These are phyloP conservation scores for Elsinoe batatas DNA, from an alignment of 2,329 filamentous ascomycete species.

Conservation along the genomic window DNA sequence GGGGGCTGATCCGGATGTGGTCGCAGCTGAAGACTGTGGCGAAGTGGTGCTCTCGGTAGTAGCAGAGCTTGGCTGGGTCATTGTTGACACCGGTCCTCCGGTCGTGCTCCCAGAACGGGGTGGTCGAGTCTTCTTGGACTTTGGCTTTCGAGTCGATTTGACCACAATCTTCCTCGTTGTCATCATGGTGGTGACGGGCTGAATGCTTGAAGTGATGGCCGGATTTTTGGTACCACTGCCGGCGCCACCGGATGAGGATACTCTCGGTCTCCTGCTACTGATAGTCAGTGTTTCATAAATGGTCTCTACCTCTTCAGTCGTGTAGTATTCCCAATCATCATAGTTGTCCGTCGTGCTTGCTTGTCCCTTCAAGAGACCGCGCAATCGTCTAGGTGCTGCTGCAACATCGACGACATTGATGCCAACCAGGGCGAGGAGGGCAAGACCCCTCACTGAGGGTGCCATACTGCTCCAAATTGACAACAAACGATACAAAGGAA, in stretches of 20 bases:
- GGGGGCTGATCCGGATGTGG: no score
- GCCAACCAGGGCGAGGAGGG: slow-evolving; percentile 5
- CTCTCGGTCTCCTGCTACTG: not conserved
- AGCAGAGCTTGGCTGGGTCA: no score
- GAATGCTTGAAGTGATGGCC: no score
- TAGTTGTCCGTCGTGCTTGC: not conserved
- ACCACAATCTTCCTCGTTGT: no score
- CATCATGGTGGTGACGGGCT: not conserved
- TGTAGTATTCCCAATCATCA: not conserved
- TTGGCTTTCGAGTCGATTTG: no score
- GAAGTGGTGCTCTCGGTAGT: no score
- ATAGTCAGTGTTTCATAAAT: not conserved
- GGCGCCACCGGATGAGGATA: not conserved
- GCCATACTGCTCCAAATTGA: not conserved
- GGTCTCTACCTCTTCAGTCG: not conserved
- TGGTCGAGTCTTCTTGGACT: no score
- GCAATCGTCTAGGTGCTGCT: not conserved
- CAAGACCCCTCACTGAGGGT: slow-evolving; percentile 1
- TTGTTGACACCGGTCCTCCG: no score
- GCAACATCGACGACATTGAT: not conserved
- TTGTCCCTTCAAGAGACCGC: not conserved
- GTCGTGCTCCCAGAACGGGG: no score
- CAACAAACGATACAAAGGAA: not conserved
- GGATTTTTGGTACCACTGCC: no score
- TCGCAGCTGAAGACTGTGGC: no score